A percentile compares a stretch with the other conserved stretches of the same genome.
Conservation (phyloP, 352 stramenopile genomes). For the Globisporangium iwayamae region DNA sequence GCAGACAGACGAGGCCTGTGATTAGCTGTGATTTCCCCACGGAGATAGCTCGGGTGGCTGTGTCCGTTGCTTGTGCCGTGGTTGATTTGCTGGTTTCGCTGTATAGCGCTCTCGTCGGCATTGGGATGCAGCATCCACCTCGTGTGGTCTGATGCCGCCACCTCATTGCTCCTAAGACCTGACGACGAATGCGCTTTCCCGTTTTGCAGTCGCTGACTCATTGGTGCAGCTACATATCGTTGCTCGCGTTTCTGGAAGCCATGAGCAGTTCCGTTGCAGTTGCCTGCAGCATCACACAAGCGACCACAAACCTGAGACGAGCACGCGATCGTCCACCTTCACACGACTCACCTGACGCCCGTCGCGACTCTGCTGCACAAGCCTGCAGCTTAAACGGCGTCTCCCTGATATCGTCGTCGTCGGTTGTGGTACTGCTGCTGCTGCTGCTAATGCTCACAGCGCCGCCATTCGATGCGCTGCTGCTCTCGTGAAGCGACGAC, state of each 20-base stretch:
- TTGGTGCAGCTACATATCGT: neutral
- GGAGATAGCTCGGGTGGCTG: neutral
- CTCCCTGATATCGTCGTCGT: neutral
- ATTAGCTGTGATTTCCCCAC: too few relatives aligned
- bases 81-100: neutral
- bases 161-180: neutral
- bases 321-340: neutral
- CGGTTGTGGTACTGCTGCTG: neutral
- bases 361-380: too few relatives aligned
- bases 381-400: neutral
- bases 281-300: neutral
- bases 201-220: neutral
- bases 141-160: neutral
- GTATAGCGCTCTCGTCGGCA: neutral
- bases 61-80: neutral
- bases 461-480: neutral
- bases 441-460: neutral
- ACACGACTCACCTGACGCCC: neutral
- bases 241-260: neutral
- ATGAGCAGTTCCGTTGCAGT: neutral
- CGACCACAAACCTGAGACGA: neutral
- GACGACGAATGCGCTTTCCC: neutral
- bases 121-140: neutral
- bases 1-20: neutral
- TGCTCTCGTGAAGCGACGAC: constrained; percentile 1